A percentile compares a stretch with the other conserved stretches of the same genome.
Conservation (phyloP, 1,284 basidiomycete species). For the Tylopilus microsporus region DNA sequence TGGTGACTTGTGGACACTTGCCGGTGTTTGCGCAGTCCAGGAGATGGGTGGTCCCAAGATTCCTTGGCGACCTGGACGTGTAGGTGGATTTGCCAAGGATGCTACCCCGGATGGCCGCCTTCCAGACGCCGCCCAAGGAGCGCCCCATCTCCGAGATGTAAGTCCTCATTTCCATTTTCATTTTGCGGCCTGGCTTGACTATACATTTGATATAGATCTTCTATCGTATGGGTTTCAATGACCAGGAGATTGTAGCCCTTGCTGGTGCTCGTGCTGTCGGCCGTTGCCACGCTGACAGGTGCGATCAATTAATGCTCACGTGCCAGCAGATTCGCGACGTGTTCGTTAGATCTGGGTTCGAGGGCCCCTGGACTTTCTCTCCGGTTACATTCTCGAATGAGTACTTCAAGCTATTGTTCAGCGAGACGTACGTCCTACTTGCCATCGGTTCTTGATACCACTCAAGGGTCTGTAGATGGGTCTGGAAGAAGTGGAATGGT, state of each 20-base stretch:
- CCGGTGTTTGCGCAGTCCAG: slow-evolving; percentile 81
- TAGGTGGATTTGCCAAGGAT: slow-evolving; percentile 74
- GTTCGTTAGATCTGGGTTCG: too few species aligned
- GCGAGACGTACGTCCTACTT: too few species aligned
- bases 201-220: slow-evolving; percentile 57
- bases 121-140: slow-evolving; percentile 83
- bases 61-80: slow-evolving; percentile 84
- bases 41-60: slow-evolving; percentile 81
- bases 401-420: too few species aligned
- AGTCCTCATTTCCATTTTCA: slow-evolving; percentile 22
- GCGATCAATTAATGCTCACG: too few species aligned
- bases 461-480: slow-evolving; percentile 28
- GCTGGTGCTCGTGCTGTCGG: slow-evolving; percentile 93
- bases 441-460: not conserved
- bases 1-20: slow-evolving; percentile 92
- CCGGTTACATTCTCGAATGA: too few species aligned
- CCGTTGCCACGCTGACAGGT: slow-evolving; percentile 73
- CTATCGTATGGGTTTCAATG: slow-evolving; percentile 94
- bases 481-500: too few species aligned
- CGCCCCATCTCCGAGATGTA: slow-evolving; percentile 79
- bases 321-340: not conserved
- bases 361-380: too few species aligned
- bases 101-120: slow-evolving; percentile 92
- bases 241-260: slow-evolving; percentile 95
- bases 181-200: not conserved